Evolutionary conservation across 345 rosid species (phyloP), one percentile per base, ranked within the genome.

Genomic region (Eucalyptus melliodora): DNA sequence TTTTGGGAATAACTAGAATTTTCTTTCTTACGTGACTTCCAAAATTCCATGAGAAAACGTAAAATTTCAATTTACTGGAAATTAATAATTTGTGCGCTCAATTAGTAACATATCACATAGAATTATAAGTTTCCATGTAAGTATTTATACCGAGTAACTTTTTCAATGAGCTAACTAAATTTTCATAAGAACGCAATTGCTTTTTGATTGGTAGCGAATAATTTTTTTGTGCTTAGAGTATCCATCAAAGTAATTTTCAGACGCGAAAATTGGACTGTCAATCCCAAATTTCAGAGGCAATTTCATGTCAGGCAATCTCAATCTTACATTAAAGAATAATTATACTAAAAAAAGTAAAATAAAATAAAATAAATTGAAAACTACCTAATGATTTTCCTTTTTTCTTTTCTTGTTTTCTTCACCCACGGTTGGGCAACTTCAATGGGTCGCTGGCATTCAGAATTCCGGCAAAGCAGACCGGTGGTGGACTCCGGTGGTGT

Each of bases 201-300:
- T 6, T 62, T 12, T 62, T 62, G 69, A 62, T 62, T 3, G 5
- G 9, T 30, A 30, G 69, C 3, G 0, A 62, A 62, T 62, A 30
- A 30, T 62, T 30, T 14, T 27, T 62, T 6, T 13, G 9, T 6
- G 69, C 69, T 62, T 4, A 62, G 0, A 62, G 2, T 62, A 30
- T 62, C 69, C 69, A 30, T 30, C 9, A 0, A 62, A 62, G 72
- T 62, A 45, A 45, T 45, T 45, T 45, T 1, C 4, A 45, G 4
- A 0, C 10, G 47, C 0, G 15, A 49, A 49, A 49, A 49, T 49
- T 1, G 0, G 0, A 49, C 12, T 49, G 2, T 49, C 0, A 49
- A 49, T 49, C 50, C 14, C 13, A 11, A 49, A 11, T 49, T 49
- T 49, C 50, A 49, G 12, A 49, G 15, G 50, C 1, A 47, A 49